phyloP scores from a whole-genome alignment of 441 rosid genomes.

The Monsonia emarginata region DNA sequence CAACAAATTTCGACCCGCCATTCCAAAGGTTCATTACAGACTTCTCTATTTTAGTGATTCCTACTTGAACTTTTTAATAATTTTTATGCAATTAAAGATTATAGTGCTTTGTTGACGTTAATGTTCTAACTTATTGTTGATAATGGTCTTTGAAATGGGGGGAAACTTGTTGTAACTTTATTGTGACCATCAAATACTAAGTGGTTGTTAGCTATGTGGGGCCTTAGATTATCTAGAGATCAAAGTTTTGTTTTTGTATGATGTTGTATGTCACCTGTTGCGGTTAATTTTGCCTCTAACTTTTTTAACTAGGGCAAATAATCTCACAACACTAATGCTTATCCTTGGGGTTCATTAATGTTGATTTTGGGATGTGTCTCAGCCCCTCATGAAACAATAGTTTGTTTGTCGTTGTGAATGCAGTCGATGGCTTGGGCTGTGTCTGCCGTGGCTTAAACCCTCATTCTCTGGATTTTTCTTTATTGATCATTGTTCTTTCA shows the following conservation, averaged over 20 bases:
- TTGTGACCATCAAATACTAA: neutral
- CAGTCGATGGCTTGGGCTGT: neutral
- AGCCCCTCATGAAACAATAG: neutral
- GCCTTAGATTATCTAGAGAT: neutral
- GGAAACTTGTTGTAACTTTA: neutral
- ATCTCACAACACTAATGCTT: neutral
- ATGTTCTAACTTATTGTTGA: neutral
- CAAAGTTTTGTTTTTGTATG: neutral
- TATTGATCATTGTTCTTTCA: neutral
- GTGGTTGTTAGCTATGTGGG: neutral
- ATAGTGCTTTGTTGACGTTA: conserved; percentile 6
- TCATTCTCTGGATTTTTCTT: neutral
- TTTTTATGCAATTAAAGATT: neutral
- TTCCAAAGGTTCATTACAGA: conserved; percentile 42
- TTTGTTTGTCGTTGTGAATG: neutral
- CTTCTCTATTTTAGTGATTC: conserved; percentile 16
- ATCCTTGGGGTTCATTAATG: neutral
- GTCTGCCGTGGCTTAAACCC: neutral
- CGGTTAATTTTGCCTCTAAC: neutral
- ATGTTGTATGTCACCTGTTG: neutral
- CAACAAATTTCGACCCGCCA: conserved; percentile 34
- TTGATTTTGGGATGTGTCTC: neutral
- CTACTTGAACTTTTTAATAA: conserved; percentile 4
- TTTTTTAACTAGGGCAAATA: neutral
- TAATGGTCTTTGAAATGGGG: neutral